Evolutionary conservation across 2,329 filamentous ascomycete genomes (phyloP).

Genomic region (Fusarium pininemorale): DNA sequence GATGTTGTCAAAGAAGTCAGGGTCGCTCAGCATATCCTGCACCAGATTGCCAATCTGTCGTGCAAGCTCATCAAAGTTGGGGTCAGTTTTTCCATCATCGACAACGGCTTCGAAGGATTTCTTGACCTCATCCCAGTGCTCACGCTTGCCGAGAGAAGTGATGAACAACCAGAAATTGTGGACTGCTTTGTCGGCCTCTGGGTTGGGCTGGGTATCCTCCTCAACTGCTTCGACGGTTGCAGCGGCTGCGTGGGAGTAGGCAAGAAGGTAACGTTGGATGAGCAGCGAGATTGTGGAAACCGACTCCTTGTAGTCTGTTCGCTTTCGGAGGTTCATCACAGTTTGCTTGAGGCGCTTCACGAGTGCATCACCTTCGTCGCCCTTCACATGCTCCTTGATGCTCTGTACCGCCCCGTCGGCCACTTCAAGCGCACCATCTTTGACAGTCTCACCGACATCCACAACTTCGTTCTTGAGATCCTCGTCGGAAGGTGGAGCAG

Average conservation of each 20-base stretch:
- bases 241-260: conserved; percentile 78
- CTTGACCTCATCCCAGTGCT: conserved; percentile 81
- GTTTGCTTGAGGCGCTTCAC: conserved; percentile 79
- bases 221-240: conserved; percentile 73
- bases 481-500: conserved; percentile 61
- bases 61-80: conserved; percentile 83
- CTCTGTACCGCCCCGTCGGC: conserved; percentile 72
- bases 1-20: conserved; percentile 82
- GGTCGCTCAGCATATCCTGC: conserved; percentile 85
- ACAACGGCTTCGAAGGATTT: conserved; percentile 74
- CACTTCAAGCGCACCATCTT: conserved; percentile 63
- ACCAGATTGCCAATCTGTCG: conserved; percentile 76
- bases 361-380: conserved; percentile 77
- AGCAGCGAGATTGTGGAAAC: conserved; percentile 81
- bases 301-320: conserved; percentile 85
- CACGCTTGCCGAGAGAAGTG: conserved; percentile 77
- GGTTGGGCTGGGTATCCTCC: conserved; percentile 77
- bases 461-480: conserved; percentile 69
- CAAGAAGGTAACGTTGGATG: conserved; percentile 78
- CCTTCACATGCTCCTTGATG: conserved; percentile 75
- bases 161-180: conserved; percentile 84
- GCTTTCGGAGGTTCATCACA: conserved; percentile 76
- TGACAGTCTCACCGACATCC: conserved; percentile 63
- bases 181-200: conserved; percentile 77
- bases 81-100: conserved; percentile 78